Evolutionary conservation across 2,329 filamentous ascomycete species (phyloP), one percentile per base, ranked within the genome.

Genomic region (Eutypa lata): DNA sequence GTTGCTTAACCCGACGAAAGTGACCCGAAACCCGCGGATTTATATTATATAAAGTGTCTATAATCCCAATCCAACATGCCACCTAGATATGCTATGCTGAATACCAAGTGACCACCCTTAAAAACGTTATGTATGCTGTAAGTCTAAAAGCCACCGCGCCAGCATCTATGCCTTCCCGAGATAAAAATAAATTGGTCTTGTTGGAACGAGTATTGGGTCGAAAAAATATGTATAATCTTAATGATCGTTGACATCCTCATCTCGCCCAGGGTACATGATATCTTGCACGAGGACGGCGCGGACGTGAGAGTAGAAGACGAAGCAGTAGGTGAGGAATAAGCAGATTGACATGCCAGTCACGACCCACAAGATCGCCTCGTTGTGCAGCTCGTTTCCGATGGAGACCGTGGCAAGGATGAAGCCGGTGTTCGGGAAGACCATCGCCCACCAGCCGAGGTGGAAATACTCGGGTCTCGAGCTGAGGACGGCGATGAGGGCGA

Each of bases 371-470:
- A 83, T 71, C 0, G 67, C 65, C 0, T 74, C 63, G 57, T 72
- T 80, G 47, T 68, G 62, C 7, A 84, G 70, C 35, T 75, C 73
- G 4, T 75, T 74, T 1, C 75, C 78, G 21, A 84, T 77, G 7
- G 76, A 70, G 48, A 83, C 81, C 0, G 80, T 83, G 2, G 78
- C 78, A 46, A 85, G 69, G 3, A 77, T 78, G 61, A 84, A 84
- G 3, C 82, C 82, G 0, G 78, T 80, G 65, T 85, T 85, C 45
- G 82, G 82, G 66, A 85, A 85, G 10, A 84, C 79, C 66, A 82
- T 77, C 0, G 83, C 82, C 79, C 82, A 88, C 82, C 82, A 87
- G 1, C 81, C 81, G 2, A 87, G 72, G 55, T 83, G 79, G 58
- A 84, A 84, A 57, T 72, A 70, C 63, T 74, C 76, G 60, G 78